phyloP scores from a whole-genome alignment of 2,329 filamentous ascomycete genomes.

The Rutstroemia sp. region DNA sequence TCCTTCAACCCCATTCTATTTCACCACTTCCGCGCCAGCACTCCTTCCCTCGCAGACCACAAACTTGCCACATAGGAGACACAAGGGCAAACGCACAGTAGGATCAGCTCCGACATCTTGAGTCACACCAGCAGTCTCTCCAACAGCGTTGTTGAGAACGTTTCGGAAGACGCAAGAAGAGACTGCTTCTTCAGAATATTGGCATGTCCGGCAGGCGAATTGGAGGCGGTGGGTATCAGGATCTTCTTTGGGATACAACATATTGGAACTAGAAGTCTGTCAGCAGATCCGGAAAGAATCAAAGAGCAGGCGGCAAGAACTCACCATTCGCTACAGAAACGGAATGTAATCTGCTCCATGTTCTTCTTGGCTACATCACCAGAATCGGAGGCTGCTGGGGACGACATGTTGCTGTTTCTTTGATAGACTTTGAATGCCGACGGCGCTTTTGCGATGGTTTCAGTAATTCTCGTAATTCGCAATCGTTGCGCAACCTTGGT shows the following conservation, averaged over 20 bases:
- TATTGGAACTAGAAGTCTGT: conserved; percentile 63
- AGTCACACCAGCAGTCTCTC: conserved; percentile 94
- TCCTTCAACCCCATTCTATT: conserved; percentile 6
- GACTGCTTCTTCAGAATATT: conserved; percentile 78
- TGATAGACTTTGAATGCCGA: neutral
- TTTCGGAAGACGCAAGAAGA: conserved; percentile 95
- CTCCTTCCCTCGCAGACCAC: conserved; percentile 33
- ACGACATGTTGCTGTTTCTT: conserved; percentile 40
- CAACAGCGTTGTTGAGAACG: conserved; percentile 80
- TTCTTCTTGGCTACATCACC: conserved; percentile 38
- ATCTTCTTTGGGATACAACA: conserved; percentile 96
- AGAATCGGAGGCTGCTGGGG: conserved; percentile 45
- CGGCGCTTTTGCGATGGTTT: neutral
- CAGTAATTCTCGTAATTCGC: too few relatives aligned
- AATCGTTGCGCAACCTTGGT: neutral
- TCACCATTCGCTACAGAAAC: conserved; percentile 95
- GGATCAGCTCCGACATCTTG: conserved; percentile 96
- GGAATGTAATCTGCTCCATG: conserved; percentile 83
- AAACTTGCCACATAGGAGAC: conserved; percentile 40
- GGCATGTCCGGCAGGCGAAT: conserved; percentile 93
- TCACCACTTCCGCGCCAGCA: neutral
- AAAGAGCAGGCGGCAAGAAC: conserved; percentile 16
- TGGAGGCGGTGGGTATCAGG: conserved; percentile 74
- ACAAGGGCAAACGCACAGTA: conserved; percentile 72
- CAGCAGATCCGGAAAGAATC: conserved; percentile 14